Conservation (phyloP, 768 basidiomycete species). For the Pulveroboletus frians region DNA sequence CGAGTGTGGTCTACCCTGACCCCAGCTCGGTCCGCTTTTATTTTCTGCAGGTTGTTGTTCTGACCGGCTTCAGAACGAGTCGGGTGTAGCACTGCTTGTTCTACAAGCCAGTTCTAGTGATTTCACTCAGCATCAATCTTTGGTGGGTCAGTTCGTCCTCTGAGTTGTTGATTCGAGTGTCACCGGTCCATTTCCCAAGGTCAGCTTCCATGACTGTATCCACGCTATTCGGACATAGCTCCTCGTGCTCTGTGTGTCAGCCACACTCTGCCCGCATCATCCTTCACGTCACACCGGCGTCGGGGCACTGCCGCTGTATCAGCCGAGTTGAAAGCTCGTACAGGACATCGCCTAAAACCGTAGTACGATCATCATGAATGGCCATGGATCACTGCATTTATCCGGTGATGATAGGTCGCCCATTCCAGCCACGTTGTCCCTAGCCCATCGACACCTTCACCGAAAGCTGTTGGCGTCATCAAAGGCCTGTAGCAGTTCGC, state of each 20-base stretch:
- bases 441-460: neutral
- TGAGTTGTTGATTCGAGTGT: neutral
- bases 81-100: neutral
- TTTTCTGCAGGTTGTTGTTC: neutral
- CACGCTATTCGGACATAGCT: neutral
- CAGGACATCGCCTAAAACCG: neutral
- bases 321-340: neutral
- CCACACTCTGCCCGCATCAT: neutral
- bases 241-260: neutral
- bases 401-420: neutral
- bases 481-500: neutral
- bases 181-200: neutral
- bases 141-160: neutral
- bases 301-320: neutral
- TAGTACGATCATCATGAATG: too few relatives aligned
- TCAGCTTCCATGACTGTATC: neutral
- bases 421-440: neutral
- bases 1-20: too few relatives aligned
- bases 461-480: neutral
- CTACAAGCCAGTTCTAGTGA: too few relatives aligned
- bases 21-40: neutral
- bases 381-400: too few relatives aligned
- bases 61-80: neutral
- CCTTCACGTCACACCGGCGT: neutral
- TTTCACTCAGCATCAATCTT: neutral